A percentile compares a stretch with the other conserved stretches of the same genome.
Conservation (phyloP, 2,329 filamentous ascomycete genomes). For the Mycosphaerelloides madeirae region DNA sequence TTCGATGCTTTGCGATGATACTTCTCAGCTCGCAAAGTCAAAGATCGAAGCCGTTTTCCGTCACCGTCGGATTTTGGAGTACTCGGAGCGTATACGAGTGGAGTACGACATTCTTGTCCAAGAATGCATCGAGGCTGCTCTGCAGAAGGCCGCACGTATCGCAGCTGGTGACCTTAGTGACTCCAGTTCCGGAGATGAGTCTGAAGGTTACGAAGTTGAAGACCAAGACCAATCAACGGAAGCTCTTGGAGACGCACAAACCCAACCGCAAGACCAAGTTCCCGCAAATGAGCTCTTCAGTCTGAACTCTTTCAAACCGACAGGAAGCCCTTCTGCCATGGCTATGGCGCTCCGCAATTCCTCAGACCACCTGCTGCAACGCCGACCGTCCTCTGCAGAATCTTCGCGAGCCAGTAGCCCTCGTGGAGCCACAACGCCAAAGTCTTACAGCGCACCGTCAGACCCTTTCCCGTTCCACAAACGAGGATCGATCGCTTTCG, state of each 20-base stretch:
- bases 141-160: slow-evolving; percentile 83
- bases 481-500: slow-evolving; percentile 71
- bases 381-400: slow-evolving; percentile 57
- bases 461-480: slow-evolving; percentile 60
- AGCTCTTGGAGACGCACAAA: slow-evolving; percentile 54
- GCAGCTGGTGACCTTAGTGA: slow-evolving; percentile 80
- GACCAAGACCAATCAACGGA: slow-evolving; percentile 31
- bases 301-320: slow-evolving; percentile 14
- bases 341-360: slow-evolving; percentile 53
- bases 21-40: slow-evolving; percentile 72
- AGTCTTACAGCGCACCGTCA: slow-evolving; percentile 62
- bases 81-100: slow-evolving; percentile 88
- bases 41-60: slow-evolving; percentile 93
- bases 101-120: slow-evolving; percentile 92
- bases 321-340: slow-evolving; percentile 47
- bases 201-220: slow-evolving; percentile 19
- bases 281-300: slow-evolving; percentile 20
- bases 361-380: slow-evolving; percentile 47
- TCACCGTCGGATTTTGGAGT: slow-evolving; percentile 89
- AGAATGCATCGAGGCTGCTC: slow-evolving; percentile 88
- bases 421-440: slow-evolving; percentile 75
- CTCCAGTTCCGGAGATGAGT: slow-evolving; percentile 47
- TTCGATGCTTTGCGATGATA: slow-evolving; percentile 82
- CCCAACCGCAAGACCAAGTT: slow-evolving; percentile 36
- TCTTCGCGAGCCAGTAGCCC: slow-evolving; percentile 88